phyloP scores from a whole-genome alignment of 2,329 filamentous ascomycete genomes.

The Ascochyta viciae-villosae region DNA sequence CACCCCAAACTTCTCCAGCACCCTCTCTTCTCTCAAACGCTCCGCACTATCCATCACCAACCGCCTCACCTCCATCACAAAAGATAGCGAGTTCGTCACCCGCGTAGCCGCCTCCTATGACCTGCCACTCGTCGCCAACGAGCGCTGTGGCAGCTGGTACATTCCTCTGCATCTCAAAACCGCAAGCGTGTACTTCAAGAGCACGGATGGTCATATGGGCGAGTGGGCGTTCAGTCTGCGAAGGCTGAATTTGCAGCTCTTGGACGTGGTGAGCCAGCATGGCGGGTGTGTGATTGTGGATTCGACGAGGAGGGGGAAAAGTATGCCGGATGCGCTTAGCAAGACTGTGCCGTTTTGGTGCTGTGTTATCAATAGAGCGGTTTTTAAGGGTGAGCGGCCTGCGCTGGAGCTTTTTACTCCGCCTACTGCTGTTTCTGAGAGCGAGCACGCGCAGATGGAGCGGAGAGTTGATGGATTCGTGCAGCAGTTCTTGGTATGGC shows the following conservation, averaged over 20 bases:
- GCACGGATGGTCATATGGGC: constrained; percentile 90
- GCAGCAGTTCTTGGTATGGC: constrained; percentile 53
- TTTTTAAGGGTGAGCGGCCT: constrained; percentile 72
- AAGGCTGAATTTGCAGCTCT: constrained; percentile 81
- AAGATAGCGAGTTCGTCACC: constrained; percentile 78
- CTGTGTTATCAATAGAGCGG: constrained; percentile 77
- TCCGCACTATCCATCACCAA: constrained; percentile 81
- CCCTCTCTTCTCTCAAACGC: constrained; percentile 74
- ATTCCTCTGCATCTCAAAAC: constrained; percentile 69
- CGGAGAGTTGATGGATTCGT: constrained; percentile 65
- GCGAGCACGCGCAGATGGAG: constrained; percentile 82
- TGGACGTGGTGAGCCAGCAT: constrained; percentile 69
- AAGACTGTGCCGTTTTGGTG: constrained; percentile 97
- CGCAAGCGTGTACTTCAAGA: constrained; percentile 93
- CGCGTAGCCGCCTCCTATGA: constrained; percentile 62
- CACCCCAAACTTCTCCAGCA: constrained; percentile 69
- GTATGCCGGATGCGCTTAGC: constrained; percentile 93
- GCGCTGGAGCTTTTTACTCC: constrained; percentile 71
- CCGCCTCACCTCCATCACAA: constrained; percentile 78
- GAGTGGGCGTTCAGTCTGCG: constrained; percentile 91
- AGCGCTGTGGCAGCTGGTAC: constrained; percentile 97
- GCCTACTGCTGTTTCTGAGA: constrained; percentile 72
- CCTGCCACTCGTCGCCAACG: constrained; percentile 85
- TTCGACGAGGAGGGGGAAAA: constrained; percentile 89
- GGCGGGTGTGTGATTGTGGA: constrained; percentile 89